Percentiles rank a stretch among this genome's conserved stretches.
Evolutionary conservation across 805 yeast genomes (phyloP).

Genomic region (Clavispora fructus): DNA sequence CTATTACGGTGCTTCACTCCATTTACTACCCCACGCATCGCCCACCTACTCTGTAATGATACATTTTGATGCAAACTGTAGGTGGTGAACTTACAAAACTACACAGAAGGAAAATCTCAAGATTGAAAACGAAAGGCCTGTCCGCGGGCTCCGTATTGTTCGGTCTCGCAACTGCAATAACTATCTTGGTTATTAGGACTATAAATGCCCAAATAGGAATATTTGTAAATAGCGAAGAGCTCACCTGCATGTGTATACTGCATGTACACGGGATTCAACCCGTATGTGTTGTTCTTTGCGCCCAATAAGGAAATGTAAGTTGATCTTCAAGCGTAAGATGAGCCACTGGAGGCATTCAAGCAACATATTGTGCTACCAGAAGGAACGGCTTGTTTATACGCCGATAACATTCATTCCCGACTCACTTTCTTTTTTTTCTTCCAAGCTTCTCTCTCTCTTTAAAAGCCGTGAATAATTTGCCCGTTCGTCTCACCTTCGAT

Average conservation of each 20-base stretch:
- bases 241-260: background rate
- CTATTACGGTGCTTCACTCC: no score
- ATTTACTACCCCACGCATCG: no score
- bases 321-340: background rate
- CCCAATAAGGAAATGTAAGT: background rate
- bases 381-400: background rate
- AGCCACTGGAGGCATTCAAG: background rate
- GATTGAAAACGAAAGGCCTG: background rate
- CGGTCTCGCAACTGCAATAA: background rate
- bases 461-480: background rate
- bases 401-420: background rate
- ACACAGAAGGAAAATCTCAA: background rate
- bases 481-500: background rate
- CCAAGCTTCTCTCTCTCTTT: background rate
- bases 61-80: no score
- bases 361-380: background rate
- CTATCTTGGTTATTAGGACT: background rate
- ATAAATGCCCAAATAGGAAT: background rate
- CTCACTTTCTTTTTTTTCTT: background rate
- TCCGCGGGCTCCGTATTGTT: background rate
- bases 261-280: background rate
- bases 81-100: no score
- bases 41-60: no score
- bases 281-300: background rate
- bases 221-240: background rate